Conservation (phyloP, 106 monocot genomes). For the Dendrobium chrysotoxum region DNA sequence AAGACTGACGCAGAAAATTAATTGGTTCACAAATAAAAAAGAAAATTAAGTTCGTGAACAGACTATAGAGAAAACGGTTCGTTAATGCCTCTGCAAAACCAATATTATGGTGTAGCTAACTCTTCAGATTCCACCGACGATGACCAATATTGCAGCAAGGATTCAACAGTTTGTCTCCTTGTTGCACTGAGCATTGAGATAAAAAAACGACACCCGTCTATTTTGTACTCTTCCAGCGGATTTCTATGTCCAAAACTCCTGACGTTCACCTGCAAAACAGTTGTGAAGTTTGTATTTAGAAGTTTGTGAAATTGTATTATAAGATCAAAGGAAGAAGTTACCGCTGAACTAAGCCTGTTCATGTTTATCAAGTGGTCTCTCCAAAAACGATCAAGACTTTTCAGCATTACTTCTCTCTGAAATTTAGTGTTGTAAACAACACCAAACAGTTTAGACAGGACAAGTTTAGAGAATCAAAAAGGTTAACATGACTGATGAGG, state of each 20-base stretch:
- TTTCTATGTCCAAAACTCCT: conserved; percentile 98
- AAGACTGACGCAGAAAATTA: neutral
- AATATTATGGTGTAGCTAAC: conserved; percentile 12
- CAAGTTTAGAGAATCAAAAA: neutral
- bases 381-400: conserved; percentile 87
- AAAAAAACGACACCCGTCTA: conserved; percentile 98
- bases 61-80: neutral
- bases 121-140: conserved; percentile 57
- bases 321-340: conserved; percentile 10
- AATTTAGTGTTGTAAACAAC: conserved; percentile 4
- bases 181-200: conserved; percentile 99
- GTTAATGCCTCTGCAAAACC: neutral
- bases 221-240: conserved; percentile 98
- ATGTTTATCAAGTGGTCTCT: conserved; percentile 96
- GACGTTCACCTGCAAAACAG: conserved; percentile 76
- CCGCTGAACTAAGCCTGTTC: conserved; percentile 96
- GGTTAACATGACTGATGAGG: neutral
- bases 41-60: neutral
- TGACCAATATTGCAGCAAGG: conserved; percentile 85
- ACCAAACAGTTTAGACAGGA: neutral
- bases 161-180: conserved; percentile 72
- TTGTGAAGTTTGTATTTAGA: neutral
- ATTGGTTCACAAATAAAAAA: neutral
- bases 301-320: neutral
- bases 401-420: conserved; percentile 87